Evolutionary conservation across 2,329 filamentous ascomycete genomes (phyloP).

Genomic region (Nemania bipapillata): DNA sequence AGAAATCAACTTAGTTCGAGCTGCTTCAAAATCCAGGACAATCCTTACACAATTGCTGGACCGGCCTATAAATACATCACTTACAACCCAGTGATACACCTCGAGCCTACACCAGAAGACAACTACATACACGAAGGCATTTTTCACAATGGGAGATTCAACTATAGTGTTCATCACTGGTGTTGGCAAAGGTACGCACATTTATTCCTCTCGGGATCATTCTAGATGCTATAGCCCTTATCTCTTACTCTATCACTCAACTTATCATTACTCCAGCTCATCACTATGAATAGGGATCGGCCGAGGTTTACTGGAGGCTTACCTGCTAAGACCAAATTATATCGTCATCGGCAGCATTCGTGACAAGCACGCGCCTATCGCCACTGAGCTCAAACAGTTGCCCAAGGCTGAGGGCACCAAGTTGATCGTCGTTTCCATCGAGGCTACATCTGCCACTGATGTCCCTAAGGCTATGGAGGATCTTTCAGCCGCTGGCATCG

Average conservation of each 20-base stretch:
- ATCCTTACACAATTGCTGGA: no score
- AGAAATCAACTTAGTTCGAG: no score
- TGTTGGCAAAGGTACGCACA: conserved; percentile 4
- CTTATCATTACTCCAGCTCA: neutral
- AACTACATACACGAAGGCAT: neutral
- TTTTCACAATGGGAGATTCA: neutral
- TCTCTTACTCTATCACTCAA: neutral
- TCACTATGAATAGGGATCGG: neutral
- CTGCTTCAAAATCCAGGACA: no score
- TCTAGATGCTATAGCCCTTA: no score
- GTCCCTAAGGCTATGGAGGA: conserved; percentile 1
- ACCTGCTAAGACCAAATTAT: conserved; percentile 6
- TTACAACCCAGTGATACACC: no score
- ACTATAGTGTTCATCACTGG: conserved; percentile 12
- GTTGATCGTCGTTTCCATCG: conserved; percentile 20
- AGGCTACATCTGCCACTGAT: conserved; percentile 8
- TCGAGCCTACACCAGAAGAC: no score
- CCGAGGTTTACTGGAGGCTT: neutral
- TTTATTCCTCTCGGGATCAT: no score
- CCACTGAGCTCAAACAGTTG: neutral
- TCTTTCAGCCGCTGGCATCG: neutral
- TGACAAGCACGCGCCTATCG: neutral
- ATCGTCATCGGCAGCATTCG: conserved; percentile 25
- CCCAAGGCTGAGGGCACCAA: conserved; percentile 7
- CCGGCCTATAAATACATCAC: no score